A percentile compares a stretch with the other conserved stretches of the same genome.
phyloP scores from a whole-genome alignment of 2,329 filamentous ascomycete genomes.

The Rhynchosporium secalis region DNA sequence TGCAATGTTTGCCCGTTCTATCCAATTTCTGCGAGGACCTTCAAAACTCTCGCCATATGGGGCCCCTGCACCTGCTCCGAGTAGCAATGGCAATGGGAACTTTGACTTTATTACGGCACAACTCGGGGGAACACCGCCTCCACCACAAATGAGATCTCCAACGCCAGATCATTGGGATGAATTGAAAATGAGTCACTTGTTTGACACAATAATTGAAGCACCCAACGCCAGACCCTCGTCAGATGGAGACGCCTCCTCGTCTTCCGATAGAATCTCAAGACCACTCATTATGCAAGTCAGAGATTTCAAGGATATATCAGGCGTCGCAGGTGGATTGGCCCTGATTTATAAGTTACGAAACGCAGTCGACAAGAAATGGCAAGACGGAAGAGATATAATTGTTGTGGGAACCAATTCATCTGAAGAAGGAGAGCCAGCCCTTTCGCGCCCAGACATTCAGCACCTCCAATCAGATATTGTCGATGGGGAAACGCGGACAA shows the following conservation, averaged over 20 bases:
- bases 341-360: conserved; percentile 71
- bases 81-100: conserved; percentile 6
- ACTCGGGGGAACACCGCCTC: conserved; percentile 26
- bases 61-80: neutral
- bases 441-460: conserved; percentile 45
- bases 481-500: conserved; percentile 51
- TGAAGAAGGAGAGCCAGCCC: conserved; percentile 46
- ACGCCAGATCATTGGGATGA: conserved; percentile 56
- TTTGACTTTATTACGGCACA: conserved; percentile 22
- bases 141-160: conserved; percentile 14
- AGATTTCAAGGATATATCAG: conserved; percentile 77
- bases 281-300: conserved; percentile 74
- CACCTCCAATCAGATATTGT: conserved; percentile 47
- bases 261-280: conserved; percentile 16
- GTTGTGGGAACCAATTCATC: conserved; percentile 76
- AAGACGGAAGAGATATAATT: conserved; percentile 68
- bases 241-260: neutral
- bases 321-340: conserved; percentile 65
- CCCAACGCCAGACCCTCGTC: conserved; percentile 42
- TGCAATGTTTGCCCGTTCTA: no score
- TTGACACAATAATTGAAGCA: conserved; percentile 57
- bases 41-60: neutral
- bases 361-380: conserved; percentile 70
- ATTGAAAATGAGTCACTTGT: conserved; percentile 57
- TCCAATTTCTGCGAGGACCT: no score